These are phyloP conservation scores for Clohesyomyces aquaticus DNA, from an alignment of 495 filamentous ascomycete species.

Conservation along the genomic window DNA sequence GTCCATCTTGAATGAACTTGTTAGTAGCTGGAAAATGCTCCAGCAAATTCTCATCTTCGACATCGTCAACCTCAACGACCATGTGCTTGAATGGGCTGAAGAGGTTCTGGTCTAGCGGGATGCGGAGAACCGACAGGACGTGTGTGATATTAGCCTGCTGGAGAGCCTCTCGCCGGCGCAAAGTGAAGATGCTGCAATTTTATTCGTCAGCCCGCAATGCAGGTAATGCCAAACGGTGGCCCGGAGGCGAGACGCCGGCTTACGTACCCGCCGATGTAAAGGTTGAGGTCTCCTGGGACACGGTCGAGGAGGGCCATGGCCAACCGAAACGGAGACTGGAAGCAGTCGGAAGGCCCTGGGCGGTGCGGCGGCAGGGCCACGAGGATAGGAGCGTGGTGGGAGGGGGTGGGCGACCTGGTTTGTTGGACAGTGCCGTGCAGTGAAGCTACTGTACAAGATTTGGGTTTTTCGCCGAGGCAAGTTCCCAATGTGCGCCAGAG, in stretches of 20 bases:
- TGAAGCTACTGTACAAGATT: neutral
- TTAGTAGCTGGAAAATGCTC: slow-evolving; percentile 76
- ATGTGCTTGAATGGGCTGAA: slow-evolving; percentile 68
- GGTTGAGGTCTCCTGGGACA: slow-evolving; percentile 70
- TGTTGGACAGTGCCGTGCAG: too few relatives aligned
- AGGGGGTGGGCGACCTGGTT: too few relatives aligned
- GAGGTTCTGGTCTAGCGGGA: slow-evolving; percentile 59
- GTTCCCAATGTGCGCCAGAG: neutral
- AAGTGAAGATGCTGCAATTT: slow-evolving; percentile 68
- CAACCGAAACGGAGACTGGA: neutral
- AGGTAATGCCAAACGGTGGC: slow-evolving; percentile 14
- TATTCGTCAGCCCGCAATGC: slow-evolving; percentile 24
- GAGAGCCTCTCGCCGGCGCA: slow-evolving; percentile 69
- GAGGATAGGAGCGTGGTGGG: neutral
- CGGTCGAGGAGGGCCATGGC: slow-evolving; percentile 51
- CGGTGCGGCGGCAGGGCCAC: neutral
- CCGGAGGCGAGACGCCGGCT: slow-evolving; percentile 8
- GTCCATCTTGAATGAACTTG: slow-evolving; percentile 77
- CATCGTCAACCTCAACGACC: slow-evolving; percentile 83
- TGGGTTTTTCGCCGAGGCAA: slow-evolving; percentile 16
- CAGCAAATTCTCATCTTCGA: slow-evolving; percentile 82
- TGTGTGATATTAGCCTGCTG: slow-evolving; percentile 80
- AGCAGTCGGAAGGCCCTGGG: too few relatives aligned
- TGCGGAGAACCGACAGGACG: slow-evolving; percentile 77
- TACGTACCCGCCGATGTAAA: slow-evolving; percentile 85